These are phyloP conservation scores for Suillus cothurnatus DNA, from an alignment of 768 basidiomycete species.

Conservation along the genomic window DNA sequence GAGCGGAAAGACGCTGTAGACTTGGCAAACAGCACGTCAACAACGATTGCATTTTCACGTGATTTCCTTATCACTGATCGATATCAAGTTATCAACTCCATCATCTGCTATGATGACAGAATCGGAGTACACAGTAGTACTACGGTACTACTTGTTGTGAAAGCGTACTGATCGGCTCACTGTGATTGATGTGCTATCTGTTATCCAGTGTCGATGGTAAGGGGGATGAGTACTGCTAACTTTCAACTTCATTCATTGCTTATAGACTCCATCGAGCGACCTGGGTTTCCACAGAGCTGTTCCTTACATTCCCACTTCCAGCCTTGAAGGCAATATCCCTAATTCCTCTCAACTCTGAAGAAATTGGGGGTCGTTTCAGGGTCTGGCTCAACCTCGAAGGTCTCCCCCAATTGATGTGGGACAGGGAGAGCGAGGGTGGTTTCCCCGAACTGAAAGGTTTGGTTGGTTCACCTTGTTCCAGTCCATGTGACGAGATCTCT, in stretches of 20 bases:
- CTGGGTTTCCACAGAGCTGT: constrained; percentile 92
- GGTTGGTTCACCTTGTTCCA: constrained; percentile 44
- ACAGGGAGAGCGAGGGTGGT: constrained; percentile 86
- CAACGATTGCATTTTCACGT: constrained; percentile 36
- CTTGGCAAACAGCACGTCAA: constrained; percentile 62
- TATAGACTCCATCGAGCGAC: constrained; percentile 87
- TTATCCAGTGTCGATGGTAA: constrained; percentile 76
- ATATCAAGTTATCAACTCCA: not conserved
- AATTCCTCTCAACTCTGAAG: constrained; percentile 74
- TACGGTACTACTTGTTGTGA: constrained; percentile 9
- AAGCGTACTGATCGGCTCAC: constrained; percentile 1
- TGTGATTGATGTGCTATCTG: constrained; percentile 2
- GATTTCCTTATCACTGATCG: constrained; percentile 14
- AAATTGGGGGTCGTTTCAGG: constrained; percentile 88
- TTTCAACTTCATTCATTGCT: constrained; percentile 4
- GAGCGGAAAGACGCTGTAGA: constrained; percentile 17
- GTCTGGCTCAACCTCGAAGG: constrained; percentile 69
- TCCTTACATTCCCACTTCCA: constrained; percentile 89
- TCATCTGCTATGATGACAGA: constrained; percentile 28
- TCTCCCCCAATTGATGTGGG: constrained; percentile 69
- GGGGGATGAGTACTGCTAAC: constrained; percentile 17
- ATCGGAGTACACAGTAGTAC: constrained; percentile 59
- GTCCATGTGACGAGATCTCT: constrained; percentile 3
- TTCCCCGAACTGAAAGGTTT: constrained; percentile 90
- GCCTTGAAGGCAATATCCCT: constrained; percentile 65